These are phyloP conservation scores for Cetradonia linearis DNA, from an alignment of 495 filamentous ascomycete species.

Conservation along the genomic window DNA sequence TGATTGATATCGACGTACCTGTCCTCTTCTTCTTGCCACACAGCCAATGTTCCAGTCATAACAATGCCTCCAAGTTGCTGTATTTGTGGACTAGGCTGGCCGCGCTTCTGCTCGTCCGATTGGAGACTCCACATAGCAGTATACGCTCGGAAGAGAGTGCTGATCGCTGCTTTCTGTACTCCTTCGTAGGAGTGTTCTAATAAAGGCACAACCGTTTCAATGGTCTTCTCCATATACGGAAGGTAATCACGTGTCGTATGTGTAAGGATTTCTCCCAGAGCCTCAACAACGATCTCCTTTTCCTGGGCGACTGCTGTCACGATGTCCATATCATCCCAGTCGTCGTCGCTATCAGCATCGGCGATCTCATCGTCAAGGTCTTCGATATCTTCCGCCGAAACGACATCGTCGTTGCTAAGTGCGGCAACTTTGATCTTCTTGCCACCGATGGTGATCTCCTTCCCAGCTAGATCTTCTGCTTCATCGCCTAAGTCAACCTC, in stretches of 20 bases:
- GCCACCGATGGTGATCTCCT: conserved; percentile 65
- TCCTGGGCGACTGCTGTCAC: conserved; percentile 83
- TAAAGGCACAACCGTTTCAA: conserved; percentile 69
- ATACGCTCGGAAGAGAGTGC: conserved; percentile 87
- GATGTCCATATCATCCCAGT: conserved; percentile 67
- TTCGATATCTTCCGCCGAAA: conserved; percentile 46
- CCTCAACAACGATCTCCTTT: conserved; percentile 95
- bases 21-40: conserved; percentile 85
- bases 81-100: conserved; percentile 63
- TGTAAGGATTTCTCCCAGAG: conserved; percentile 83
- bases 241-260: conserved; percentile 66
- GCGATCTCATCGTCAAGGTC: conserved; percentile 39
- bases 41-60: conserved; percentile 67
- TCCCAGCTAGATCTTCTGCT: conserved; percentile 64
- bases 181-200: conserved; percentile 87
- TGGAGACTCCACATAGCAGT: conserved; percentile 79
- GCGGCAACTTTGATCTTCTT: conserved; percentile 75
- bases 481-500: conserved; percentile 70
- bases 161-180: conserved; percentile 78
- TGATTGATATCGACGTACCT: conserved; percentile 53
- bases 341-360: conserved; percentile 43
- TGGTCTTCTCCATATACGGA: conserved; percentile 83
- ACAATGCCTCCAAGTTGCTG: conserved; percentile 81
- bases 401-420: conserved; percentile 44
- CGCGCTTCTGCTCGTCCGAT: conserved; percentile 66